phyloP scores from a whole-genome alignment of 2,329 filamentous ascomycete genomes.

The Pseudogymnoascus sp. region DNA sequence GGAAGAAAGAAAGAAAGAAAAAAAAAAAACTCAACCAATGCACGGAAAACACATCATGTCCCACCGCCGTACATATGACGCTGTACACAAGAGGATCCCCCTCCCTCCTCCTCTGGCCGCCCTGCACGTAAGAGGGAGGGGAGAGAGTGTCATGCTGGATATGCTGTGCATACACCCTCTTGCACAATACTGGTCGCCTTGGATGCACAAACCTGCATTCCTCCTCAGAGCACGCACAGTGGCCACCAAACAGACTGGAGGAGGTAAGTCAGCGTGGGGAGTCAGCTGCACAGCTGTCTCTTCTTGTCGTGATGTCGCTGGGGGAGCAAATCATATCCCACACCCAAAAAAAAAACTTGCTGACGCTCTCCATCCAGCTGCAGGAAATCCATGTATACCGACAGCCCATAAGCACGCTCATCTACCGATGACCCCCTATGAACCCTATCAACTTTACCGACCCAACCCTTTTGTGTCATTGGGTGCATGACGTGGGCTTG shows the following conservation, averaged over 20 bases:
- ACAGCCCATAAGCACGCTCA: neutral
- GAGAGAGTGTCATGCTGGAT: neutral
- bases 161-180: neutral
- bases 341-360: neutral
- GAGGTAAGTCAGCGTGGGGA: neutral
- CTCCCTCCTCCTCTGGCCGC: neutral
- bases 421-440: neutral
- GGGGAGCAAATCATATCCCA: neutral
- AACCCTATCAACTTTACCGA: neutral
- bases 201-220: neutral
- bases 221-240: neutral
- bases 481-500: no score
- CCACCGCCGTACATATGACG: no score
- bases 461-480: neutral
- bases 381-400: neutral
- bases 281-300: neutral
- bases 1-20: no score
- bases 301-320: neutral
- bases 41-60: constrained; percentile 3
- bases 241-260: neutral
- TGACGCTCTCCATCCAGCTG: neutral
- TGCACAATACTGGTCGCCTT: neutral
- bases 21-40: neutral
- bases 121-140: neutral
- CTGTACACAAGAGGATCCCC: neutral